Conservation (phyloP, 2,329 filamentous ascomycete species). For the Pleoardoris graminearum region DNA sequence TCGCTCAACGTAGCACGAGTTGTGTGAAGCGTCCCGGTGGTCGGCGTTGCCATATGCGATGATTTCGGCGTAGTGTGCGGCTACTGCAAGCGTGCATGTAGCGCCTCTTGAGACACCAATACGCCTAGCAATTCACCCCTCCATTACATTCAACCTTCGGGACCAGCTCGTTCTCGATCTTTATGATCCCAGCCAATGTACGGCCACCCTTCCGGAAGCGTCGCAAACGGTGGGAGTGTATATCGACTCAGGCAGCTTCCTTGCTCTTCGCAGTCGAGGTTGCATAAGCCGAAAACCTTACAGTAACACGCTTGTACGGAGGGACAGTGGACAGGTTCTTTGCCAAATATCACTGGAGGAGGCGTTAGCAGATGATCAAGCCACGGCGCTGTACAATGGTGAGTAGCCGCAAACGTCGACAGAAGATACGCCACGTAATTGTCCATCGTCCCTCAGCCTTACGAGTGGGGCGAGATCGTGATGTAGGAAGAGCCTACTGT, state of each 20-base stretch:
- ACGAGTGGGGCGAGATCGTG: slow-evolving; percentile 3
- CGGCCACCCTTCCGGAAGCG: slow-evolving; percentile 66
- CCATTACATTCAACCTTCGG: slow-evolving; percentile 22
- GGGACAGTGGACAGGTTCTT: slow-evolving; percentile 60
- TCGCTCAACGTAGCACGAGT: neutral
- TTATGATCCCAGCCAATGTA: slow-evolving; percentile 57
- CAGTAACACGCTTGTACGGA: slow-evolving; percentile 66
- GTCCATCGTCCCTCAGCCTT: neutral
- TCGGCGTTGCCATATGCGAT: neutral
- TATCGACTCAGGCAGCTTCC: slow-evolving; percentile 62
- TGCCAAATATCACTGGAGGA: slow-evolving; percentile 43
- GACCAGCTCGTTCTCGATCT: slow-evolving; percentile 23
- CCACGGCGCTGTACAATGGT: neutral
- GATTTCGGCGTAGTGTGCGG: neutral
- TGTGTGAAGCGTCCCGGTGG: neutral
- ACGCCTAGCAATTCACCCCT: neutral
- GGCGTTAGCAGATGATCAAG: slow-evolving; percentile 24
- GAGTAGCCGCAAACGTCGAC: neutral
- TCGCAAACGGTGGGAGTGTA: slow-evolving; percentile 60
- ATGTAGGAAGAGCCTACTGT: neutral
- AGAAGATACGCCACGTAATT: neutral
- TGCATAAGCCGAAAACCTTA: slow-evolving; percentile 66
- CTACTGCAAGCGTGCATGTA: neutral
- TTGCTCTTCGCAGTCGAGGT: slow-evolving; percentile 47
- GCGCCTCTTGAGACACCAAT: neutral